Evolutionary conservation across 148 eudicot species (phyloP).

Genomic region (Agrostemma githago): DNA sequence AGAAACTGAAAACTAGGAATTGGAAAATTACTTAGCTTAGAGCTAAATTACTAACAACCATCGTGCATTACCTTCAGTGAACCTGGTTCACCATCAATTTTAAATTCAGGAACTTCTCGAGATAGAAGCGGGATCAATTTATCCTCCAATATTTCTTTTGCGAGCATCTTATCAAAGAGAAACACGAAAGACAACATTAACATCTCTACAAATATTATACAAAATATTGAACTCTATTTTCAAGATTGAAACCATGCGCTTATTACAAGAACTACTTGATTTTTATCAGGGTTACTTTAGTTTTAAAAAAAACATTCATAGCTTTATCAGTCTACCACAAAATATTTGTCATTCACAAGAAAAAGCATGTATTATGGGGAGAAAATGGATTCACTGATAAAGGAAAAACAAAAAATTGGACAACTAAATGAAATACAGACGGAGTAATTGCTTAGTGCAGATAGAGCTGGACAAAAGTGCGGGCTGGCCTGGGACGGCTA

Average conservation of each 20-base stretch:
- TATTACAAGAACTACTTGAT: not conserved
- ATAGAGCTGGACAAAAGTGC: no score
- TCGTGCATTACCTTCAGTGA: constrained; percentile 48
- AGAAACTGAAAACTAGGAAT: constrained; percentile 6
- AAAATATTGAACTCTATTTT: not conserved
- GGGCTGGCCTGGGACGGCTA: no score
- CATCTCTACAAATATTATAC: not conserved
- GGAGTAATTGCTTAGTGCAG: no score
- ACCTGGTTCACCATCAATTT: constrained; percentile 48
- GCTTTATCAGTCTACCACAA: not conserved
- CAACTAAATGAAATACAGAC: not conserved
- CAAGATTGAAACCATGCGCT: not conserved
- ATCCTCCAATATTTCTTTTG: constrained; percentile 78
- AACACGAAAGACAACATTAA: constrained; percentile 18
- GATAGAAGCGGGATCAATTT: constrained; percentile 59
- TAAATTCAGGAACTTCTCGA: constrained; percentile 49
- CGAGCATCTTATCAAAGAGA: constrained; percentile 65
- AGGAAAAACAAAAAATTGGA: not conserved
- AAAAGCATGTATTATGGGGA: not conserved
- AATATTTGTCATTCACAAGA: not conserved
- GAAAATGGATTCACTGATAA: not conserved
- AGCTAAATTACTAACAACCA: constrained; percentile 16
- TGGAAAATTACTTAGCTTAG: constrained; percentile 2
- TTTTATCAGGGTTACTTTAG: not conserved
- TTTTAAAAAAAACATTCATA: not conserved